Conservation (phyloP, 257 asterid species). For the Anisodus tanguticus region DNA sequence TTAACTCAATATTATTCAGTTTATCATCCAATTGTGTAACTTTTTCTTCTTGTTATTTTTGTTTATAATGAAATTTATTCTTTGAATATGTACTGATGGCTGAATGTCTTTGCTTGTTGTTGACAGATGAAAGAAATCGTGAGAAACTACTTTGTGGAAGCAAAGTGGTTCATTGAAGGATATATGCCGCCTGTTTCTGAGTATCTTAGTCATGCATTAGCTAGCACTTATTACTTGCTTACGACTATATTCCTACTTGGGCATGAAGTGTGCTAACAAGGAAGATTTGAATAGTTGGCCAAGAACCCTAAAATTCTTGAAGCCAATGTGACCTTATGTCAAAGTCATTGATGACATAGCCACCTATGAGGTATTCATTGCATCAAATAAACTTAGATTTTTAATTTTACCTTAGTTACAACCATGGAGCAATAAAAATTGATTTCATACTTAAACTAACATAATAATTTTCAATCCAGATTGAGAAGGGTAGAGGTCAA, state of each 20-base stretch:
- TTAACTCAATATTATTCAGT: not conserved
- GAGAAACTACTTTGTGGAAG: conserved; percentile 14
- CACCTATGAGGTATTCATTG: not conserved
- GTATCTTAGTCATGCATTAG: not conserved
- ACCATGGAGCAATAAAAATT: not conserved
- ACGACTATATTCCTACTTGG: conserved; percentile 44
- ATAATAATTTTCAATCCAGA: conserved; percentile 26
- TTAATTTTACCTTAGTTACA: not conserved
- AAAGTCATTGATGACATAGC: conserved; percentile 19
- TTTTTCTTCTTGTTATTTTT: not conserved
- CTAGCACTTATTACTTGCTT: not conserved
- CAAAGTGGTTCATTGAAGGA: conserved; percentile 19
- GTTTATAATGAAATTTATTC: conserved; percentile 31
- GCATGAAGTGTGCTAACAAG: conserved; percentile 28
- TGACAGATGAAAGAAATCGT: conserved; percentile 3
- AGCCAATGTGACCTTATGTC: conserved; percentile 20
- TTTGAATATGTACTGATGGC: conserved; percentile 41
- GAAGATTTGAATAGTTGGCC: conserved; percentile 25
- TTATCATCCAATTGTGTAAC: not conserved
- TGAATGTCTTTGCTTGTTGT: not conserved
- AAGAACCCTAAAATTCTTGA: conserved; percentile 9
- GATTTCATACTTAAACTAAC: not conserved
- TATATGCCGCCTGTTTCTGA: conserved; percentile 4
- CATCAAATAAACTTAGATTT: not conserved
- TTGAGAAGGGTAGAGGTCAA: conserved; percentile 59